Base-by-base conservation (phyloP, 2,329 filamentous ascomycete genomes). In the Cytospora chrysosperma region DNA sequence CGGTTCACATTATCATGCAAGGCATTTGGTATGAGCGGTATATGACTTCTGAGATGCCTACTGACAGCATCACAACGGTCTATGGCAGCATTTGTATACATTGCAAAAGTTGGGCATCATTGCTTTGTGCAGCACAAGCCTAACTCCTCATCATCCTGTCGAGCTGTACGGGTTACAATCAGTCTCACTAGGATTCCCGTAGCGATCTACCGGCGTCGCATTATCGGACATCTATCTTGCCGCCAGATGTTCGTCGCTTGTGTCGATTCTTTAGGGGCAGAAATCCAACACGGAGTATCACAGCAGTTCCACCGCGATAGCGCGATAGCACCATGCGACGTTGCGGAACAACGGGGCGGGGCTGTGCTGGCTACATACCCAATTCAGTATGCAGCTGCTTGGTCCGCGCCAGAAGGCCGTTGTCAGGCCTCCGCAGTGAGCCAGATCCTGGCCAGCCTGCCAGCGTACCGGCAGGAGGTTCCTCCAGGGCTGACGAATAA, bases 401-500 rank as follows among this genome's bases (percentile, higher is more conserved):
- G n/a, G 43, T 21, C 43, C 43, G 43, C 9, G 43, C n/a, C 43
- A 47, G 43, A 24, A 24, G n/a, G n/a, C 43, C 9, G 43, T 10
- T 40, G 19, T 40, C 51, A 60, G 30, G 26, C 37, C 17, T 49
- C 58, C 32, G 27, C 49, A 53, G 43, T 37, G 9, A 13, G 50
- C 30, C 50, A 24, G 9, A 43, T 37, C 34, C 40, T 27, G 7
- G 28, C 26, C 34, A 30, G 17, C 28, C 10, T 34, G 21, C 51
- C 28, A 52, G 34, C 51, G n/a, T n/a, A n/a, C n/a, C n/a, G n/a
- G n/a, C n/a, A 34, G 58, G 26, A 55, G 43, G 51, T 28, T 50
- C 21, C 51, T 49, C 34, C 21, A 24, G 54, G n/a, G 13, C 40
- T 2, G 37, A 47, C 3, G 7, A 13, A 47, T 13, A 4, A 24